Evolutionary conservation across 1,139 yeast genomes (phyloP).

Genomic region (Suhomyces bribrorum): DNA sequence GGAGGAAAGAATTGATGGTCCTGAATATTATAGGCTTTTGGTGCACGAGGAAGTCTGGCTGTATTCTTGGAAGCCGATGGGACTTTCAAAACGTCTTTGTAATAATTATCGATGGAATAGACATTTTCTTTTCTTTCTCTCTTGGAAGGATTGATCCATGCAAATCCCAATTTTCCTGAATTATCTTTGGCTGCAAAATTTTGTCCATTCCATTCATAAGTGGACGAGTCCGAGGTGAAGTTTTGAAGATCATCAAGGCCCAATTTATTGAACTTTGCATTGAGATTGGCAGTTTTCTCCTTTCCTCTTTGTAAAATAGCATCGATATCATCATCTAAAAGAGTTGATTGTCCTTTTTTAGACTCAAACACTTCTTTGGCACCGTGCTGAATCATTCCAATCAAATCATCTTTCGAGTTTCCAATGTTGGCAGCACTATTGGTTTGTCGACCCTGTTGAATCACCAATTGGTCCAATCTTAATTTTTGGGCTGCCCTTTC

Average conservation of each 20-base stretch:
- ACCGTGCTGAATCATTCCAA: conserved; percentile 96
- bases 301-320: conserved; percentile 75
- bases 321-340: conserved; percentile 76
- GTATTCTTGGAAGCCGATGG: conserved; percentile 19
- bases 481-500: conserved; percentile 96
- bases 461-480: conserved; percentile 89
- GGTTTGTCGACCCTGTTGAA: conserved; percentile 83
- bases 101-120: conserved; percentile 84
- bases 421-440: conserved; percentile 46
- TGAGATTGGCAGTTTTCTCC: conserved; percentile 66
- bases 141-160: conserved; percentile 87
- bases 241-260: conserved; percentile 93
- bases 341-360: conserved; percentile 29
- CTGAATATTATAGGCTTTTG: conserved; percentile 69
- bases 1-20: conserved; percentile 89
- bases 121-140: conserved; percentile 89
- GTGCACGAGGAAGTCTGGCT: conserved; percentile 55
- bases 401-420: conserved; percentile 78
- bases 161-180: conserved; percentile 48
- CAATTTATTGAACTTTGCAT: conserved; percentile 72
- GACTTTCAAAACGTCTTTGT: conserved; percentile 69
- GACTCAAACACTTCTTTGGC: conserved; percentile 82
- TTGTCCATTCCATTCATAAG: conserved; percentile 97
- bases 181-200: conserved; percentile 71
- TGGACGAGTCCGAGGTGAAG: conserved; percentile 82